Percentiles rank a stretch among this genome's conserved stretches.
Evolutionary conservation across 2,329 filamentous ascomycete species (phyloP).

Genomic region (Colletotrichum sp.): DNA sequence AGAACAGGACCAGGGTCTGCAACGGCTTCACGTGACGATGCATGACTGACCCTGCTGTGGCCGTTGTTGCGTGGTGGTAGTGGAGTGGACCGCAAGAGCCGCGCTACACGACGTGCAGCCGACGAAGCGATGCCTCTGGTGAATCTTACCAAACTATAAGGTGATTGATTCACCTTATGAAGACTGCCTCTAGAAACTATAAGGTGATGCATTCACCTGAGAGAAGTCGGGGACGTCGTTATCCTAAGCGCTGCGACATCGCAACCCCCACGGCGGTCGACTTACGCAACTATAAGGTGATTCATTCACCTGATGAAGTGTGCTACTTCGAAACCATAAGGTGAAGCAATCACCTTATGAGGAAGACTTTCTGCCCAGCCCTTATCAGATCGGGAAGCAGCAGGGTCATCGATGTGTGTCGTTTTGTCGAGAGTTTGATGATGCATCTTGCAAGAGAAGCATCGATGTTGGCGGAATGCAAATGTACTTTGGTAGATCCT

Average conservation of each 20-base stretch:
- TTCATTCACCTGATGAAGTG: neutral
- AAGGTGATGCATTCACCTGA: neutral
- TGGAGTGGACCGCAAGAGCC: neutral
- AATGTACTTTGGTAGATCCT: neutral
- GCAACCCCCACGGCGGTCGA: neutral
- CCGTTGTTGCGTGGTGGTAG: neutral
- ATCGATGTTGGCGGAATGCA: neutral
- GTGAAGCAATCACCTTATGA: neutral
- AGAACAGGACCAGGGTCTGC: neutral
- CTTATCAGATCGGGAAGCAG: neutral
- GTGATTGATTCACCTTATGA: neutral
- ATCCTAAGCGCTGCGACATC: neutral
- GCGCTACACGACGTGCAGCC: neutral
- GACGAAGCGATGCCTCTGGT: neutral
- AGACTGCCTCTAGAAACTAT: neutral
- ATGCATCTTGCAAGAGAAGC: neutral
- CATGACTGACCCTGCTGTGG: neutral
- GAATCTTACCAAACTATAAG: neutral
- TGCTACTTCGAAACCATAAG: neutral
- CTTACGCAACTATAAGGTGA: neutral
- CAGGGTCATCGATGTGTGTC: neutral
- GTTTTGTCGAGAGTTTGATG: neutral
- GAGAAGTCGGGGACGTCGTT: neutral
- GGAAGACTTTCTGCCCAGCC: neutral
- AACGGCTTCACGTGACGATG: neutral